Evolutionary conservation across 1,139 yeast species (phyloP), one percentile per base, ranked within the genome.

Genomic region (Yamadazyma taylorii): DNA sequence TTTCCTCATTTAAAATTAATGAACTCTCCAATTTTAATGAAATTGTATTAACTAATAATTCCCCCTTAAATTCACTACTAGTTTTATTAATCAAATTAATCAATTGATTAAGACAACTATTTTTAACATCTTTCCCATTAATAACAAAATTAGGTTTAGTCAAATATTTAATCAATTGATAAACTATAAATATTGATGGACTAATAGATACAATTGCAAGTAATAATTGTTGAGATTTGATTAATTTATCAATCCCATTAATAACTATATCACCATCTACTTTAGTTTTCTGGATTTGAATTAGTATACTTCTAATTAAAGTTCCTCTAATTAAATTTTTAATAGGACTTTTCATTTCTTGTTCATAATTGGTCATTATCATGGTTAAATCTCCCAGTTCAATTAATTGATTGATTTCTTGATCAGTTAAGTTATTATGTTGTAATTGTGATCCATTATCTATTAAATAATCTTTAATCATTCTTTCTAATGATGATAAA

Each of bases 181-280:
- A 73, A 3, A 79, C 51, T n/a, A 85, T 73, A 27, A 85, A 55
- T 7, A 81, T 54, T 21, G 90, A 80, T 0, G 98, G 98, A 32
- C 92, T 77, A 5, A 94, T 81, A 1, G 97, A 95, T 17, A 92
- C 86, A 27, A 87, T 69, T 2, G 96, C 97, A 64, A 92, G 88
- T 17, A 92, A 94, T 36, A 92, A 74, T 57, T 92, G 96, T 63
- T 92, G 98, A 32, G 94, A 84, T 58, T 88, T 85, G 38, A 92
- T 72, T 47, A 92, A 67, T 57, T 86, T 84, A 61, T 92, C 97
- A 45, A 92, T 90, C 7, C 97, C 97, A 50, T 75, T 80, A 44
- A 92, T 77, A 0, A 96, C 97, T 7, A 89, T 69, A 24, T 87
- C 92, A 3, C 96, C 96, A 57, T 92, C 98, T 11, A 92, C 97